Evolutionary conservation across 208 protist genomes (phyloP).

Genomic region (Leishmania mexicana): DNA sequence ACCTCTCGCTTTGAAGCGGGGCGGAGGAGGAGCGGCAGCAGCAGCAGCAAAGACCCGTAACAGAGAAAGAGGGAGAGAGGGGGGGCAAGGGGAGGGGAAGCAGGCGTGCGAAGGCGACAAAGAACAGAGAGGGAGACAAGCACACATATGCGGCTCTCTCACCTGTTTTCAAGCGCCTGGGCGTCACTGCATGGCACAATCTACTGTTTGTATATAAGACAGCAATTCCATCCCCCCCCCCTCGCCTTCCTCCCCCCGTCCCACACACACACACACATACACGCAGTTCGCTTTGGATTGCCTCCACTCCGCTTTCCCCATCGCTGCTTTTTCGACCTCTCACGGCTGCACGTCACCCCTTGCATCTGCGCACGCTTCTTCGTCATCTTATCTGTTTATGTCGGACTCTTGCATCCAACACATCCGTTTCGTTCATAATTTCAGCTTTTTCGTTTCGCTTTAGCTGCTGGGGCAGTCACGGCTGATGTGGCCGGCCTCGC

Average conservation of each 20-base stretch:
- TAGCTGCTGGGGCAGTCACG: constrained; percentile 68
- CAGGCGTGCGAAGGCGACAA: not conserved
- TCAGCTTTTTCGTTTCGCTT: not conserved
- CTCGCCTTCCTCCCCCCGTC: not conserved
- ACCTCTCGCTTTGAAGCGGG: not conserved
- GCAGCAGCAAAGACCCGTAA: not conserved
- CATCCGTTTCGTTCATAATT: constrained; percentile 1
- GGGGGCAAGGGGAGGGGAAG: not conserved
- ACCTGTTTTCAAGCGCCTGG: not conserved
- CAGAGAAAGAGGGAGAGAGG: not conserved
- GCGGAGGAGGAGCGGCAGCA: not conserved
- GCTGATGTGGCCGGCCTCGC: constrained; percentile 82
- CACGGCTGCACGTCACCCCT: not conserved
- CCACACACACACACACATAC: too few relatives aligned
- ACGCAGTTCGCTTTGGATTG: not conserved
- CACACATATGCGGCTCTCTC: not conserved
- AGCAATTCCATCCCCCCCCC: too few relatives aligned
- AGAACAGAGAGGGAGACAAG: not conserved
- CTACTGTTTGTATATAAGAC: not conserved
- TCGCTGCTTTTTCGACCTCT: not conserved
- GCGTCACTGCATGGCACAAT: not conserved
- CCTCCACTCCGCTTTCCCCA: not conserved
- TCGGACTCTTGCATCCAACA: not conserved
- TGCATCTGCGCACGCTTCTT: not conserved
- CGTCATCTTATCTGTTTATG: constrained; percentile 1